Percentiles rank a stretch among this genome's conserved stretches.
These are phyloP conservation scores for Globisporangium takayamanum DNA, from an alignment of 352 stramenopile genomes.

Conservation along the genomic window DNA sequence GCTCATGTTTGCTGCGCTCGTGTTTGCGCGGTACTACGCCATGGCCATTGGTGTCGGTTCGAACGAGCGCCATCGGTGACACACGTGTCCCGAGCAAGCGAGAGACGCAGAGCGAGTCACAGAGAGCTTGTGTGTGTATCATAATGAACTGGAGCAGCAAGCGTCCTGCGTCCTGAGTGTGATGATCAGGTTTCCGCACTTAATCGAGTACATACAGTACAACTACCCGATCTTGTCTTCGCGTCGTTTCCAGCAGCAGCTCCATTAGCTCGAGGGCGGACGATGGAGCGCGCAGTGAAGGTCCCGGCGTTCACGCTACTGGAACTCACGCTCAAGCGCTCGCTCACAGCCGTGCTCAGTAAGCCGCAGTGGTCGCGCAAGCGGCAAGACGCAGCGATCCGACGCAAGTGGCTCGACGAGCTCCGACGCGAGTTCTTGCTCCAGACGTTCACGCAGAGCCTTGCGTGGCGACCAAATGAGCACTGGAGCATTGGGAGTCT, in stretches of 20 bases:
- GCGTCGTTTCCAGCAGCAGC: no score
- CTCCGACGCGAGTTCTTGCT: slow-evolving; percentile 7
- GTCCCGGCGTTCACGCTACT: slow-evolving; percentile 7
- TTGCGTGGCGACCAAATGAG: neutral
- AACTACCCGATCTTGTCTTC: no score
- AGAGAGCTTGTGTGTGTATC: neutral
- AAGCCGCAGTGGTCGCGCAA: slow-evolving; percentile 15
- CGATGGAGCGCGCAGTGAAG: neutral
- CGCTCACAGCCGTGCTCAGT: neutral
- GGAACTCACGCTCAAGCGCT: slow-evolving; percentile 8
- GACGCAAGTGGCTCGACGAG: slow-evolving; percentile 7
- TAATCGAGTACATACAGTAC: no score
- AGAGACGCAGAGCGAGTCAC: neutral
- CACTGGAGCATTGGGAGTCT: neutral
- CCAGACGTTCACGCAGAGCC: slow-evolving; percentile 10
- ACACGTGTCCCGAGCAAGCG: neutral
- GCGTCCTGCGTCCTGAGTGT: no score
- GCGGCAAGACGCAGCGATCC: slow-evolving; percentile 7
- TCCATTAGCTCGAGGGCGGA: no score
- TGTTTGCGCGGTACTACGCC: slow-evolving; percentile 62
- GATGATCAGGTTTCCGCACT: neutral
- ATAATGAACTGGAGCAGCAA: neutral
- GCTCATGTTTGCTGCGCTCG: slow-evolving; percentile 87
- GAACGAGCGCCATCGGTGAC: slow-evolving; percentile 30
- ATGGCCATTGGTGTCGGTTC: slow-evolving; percentile 20